Evolutionary conservation across 192 early-diverging fungal species (phyloP).

Genomic region (Gigaspora rosea): DNA sequence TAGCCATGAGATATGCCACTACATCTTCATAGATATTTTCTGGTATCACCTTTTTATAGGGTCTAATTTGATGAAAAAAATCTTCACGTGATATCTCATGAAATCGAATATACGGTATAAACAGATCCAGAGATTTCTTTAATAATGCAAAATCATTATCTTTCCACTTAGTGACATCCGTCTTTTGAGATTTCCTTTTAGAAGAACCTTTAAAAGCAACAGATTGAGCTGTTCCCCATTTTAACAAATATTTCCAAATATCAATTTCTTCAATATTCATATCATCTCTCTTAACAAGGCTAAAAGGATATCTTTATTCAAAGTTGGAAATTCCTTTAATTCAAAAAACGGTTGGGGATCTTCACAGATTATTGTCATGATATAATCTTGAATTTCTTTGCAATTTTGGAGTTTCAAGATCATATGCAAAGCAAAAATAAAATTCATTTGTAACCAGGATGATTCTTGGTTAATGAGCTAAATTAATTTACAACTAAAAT

Average conservation of each 20-base stretch:
- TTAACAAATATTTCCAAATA: slow-evolving; percentile 24
- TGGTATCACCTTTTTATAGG: background rate
- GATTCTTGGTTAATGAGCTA: slow-evolving; percentile 18
- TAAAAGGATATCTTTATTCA: slow-evolving; percentile 19
- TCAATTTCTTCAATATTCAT: slow-evolving; percentile 17
- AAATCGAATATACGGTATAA: slow-evolving; percentile 4
- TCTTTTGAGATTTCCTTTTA: too few species aligned
- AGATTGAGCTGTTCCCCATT: slow-evolving; percentile 22
- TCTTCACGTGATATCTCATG: too few species aligned
- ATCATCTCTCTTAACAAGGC: background rate
- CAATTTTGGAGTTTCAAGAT: background rate
- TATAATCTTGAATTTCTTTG: slow-evolving; percentile 26
- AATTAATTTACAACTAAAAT: too few species aligned
- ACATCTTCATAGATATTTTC: background rate
- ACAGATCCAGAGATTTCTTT: background rate
- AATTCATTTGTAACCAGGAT: slow-evolving; percentile 1
- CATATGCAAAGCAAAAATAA: slow-evolving; percentile 1
- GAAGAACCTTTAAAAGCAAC: background rate
- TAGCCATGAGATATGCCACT: background rate
- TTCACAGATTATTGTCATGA: background rate
- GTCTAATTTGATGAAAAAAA: background rate
- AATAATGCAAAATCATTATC: background rate
- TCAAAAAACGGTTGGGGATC: slow-evolving; percentile 17
- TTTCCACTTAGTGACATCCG: too few species aligned
- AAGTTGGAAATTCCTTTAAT: background rate